Percentiles rank a stretch among this genome's conserved stretches.
Evolutionary conservation across 225 moss, liverwort and hornwort species (phyloP).

Genomic region (Polytrichum formosum): DNA sequence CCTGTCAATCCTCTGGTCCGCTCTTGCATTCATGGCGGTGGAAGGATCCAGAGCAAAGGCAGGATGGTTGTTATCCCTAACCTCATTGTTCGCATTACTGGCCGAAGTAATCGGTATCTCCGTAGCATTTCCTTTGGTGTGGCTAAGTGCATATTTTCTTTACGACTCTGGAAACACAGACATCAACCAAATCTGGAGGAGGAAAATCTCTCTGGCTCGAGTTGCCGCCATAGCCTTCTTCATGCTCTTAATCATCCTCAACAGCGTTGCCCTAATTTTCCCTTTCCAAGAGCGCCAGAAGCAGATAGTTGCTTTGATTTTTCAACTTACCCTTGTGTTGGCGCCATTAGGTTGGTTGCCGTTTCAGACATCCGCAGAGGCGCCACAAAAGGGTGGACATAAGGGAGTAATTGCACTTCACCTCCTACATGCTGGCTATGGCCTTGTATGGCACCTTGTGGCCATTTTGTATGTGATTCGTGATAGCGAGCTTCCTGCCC

Average conservation of each 20-base stretch:
- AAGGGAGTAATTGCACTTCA: constrained; percentile 51
- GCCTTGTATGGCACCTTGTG: constrained; percentile 49
- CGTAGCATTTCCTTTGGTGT: constrained; percentile 36
- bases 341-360: constrained; percentile 31
- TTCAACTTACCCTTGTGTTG: constrained; percentile 17
- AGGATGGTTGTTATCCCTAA: constrained; percentile 21
- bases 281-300: constrained; percentile 32
- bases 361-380: constrained; percentile 17
- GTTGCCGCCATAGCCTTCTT: constrained; percentile 38
- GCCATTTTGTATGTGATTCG: constrained; percentile 40
- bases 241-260: constrained; percentile 38
- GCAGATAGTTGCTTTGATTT: constrained; percentile 27
- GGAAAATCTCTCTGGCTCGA: constrained; percentile 38
- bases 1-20: constrained; percentile 27
- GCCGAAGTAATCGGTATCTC: constrained; percentile 33
- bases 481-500: constrained; percentile 34
- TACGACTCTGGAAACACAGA: constrained; percentile 24
- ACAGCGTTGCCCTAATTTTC: constrained; percentile 39
- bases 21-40: constrained; percentile 52
- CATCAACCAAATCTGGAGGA: constrained; percentile 14
- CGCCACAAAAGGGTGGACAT: constrained; percentile 41
- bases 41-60: constrained; percentile 50
- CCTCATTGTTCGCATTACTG: constrained; percentile 28
- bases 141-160: constrained; percentile 49
- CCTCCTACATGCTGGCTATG: constrained; percentile 44